Conservation (phyloP, 495 filamentous ascomycete species). For the Penicillium diatomitis region DNA sequence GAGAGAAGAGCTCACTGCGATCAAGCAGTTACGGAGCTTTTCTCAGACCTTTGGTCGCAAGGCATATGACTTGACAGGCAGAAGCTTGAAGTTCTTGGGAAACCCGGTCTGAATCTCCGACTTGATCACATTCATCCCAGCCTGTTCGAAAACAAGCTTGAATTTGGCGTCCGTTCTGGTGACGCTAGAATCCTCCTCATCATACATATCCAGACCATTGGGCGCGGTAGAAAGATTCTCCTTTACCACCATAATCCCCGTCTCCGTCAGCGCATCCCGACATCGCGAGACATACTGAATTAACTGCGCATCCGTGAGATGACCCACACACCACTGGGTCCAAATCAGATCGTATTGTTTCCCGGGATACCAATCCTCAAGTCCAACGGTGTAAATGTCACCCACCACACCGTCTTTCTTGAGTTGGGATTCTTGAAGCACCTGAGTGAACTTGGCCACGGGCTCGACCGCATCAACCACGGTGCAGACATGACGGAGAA, state of each 20-base stretch:
- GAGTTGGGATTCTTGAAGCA: slow-evolving; percentile 20
- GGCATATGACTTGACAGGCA: slow-evolving; percentile 65
- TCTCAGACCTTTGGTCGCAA: slow-evolving; percentile 30
- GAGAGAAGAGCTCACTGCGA: too few species aligned
- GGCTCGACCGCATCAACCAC: slow-evolving; percentile 55
- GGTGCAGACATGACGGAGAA: slow-evolving; percentile 43
- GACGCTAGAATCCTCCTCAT: slow-evolving; percentile 70
- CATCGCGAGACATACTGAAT: slow-evolving; percentile 58
- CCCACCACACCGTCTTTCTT: slow-evolving; percentile 38
- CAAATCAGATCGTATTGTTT: slow-evolving; percentile 50
- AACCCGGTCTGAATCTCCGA: slow-evolving; percentile 73
- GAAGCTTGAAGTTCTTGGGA: slow-evolving; percentile 50
- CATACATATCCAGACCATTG: slow-evolving; percentile 55
- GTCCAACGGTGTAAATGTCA: slow-evolving; percentile 59
- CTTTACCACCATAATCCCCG: slow-evolving; percentile 66
- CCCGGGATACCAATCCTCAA: slow-evolving; percentile 64
- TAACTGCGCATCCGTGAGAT: slow-evolving; percentile 74
- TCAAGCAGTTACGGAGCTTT: too few species aligned
- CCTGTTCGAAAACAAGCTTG: slow-evolving; percentile 55
- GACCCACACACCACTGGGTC: slow-evolving; percentile 90
- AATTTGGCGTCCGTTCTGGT: slow-evolving; percentile 70
- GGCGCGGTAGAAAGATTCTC: slow-evolving; percentile 67
- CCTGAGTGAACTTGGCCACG: slow-evolving; percentile 40
- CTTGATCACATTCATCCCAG: slow-evolving; percentile 55
- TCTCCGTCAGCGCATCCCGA: slow-evolving; percentile 38